Evolutionary conservation across 2,329 filamentous ascomycete genomes (phyloP), one percentile per base, ranked within the genome.

Genomic region (Curvularia verruculosa): DNA sequence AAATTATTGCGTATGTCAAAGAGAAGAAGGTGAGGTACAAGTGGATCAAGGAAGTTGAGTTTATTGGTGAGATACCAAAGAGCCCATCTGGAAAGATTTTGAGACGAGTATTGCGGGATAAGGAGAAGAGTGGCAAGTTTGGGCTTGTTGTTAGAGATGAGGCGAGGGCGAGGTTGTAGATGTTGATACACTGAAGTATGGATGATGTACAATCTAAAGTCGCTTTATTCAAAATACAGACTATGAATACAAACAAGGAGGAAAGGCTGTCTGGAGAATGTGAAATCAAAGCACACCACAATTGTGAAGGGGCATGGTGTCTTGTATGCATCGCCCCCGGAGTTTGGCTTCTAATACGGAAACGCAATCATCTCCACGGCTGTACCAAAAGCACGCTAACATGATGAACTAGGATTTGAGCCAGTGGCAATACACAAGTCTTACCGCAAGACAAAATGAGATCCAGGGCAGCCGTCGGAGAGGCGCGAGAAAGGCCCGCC

Each of bases 1-100:
- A 81, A 19, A 75, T 82, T 48, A 71, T 80, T 12, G 67, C 66
- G 2, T 81, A 77, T 71, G 72, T 81, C 9, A 75, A 73, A 46
- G 73, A 73, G 54, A 80, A 78, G 61, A 81, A 82, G 44, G 78
- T 80, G 2, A 74, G 76, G 51, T 78, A 82, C 58, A 82, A 82
- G 70, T 77, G 77, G 65, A 60, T 82, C 4, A 73, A 78, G 56
- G 80, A 80, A 48, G 75, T 81, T 4, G 77, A 78, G 44, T 81
- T 82, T 51, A 74, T 79, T 8, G 73, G 76, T 18, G 78, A 79
- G 61, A 80, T 82, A 24, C 80, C 80, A 1, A 82, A 82, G 73
- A 78, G 75, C 39, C 74, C 76, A 0, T 77, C 74, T 39, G 80
- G 80, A 1, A 82, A 82, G 74, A 82, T 82, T 43, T 52, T 82